Conservation (phyloP, 2,329 filamentous ascomycete genomes). For the Stagonosporopsis cucurbitacearum region DNA sequence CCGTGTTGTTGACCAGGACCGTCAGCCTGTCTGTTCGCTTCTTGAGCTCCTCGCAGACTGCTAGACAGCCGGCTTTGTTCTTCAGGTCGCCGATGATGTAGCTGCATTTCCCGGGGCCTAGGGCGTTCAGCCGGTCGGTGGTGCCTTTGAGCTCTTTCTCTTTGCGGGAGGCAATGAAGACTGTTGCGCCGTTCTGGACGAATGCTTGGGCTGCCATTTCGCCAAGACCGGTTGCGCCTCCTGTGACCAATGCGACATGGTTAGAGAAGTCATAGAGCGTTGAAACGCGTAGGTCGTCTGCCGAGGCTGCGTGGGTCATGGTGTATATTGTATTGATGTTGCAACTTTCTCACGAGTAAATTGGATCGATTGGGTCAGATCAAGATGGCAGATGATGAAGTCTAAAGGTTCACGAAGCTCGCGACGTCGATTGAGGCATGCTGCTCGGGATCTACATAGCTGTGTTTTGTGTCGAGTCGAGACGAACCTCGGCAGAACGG, state of each 20-base stretch:
- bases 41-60: slow-evolving; percentile 56
- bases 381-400: neutral
- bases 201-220: slow-evolving; percentile 64
- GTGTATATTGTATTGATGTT: neutral
- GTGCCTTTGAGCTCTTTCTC: slow-evolving; percentile 58
- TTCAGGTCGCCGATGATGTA: slow-evolving; percentile 61
- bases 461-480: neutral
- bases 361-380: neutral
- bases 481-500: slow-evolving; percentile 14
- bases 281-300: slow-evolving; percentile 42
- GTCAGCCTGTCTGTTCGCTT: slow-evolving; percentile 53
- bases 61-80: slow-evolving; percentile 59
- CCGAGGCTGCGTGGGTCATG: slow-evolving; percentile 43
- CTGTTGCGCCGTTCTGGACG: slow-evolving; percentile 59
- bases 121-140: slow-evolving; percentile 55
- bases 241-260: slow-evolving; percentile 58
- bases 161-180: slow-evolving; percentile 62
- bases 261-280: slow-evolving; percentile 45
- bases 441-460: slow-evolving; percentile 9
- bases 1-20: slow-evolving; percentile 61
- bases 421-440: slow-evolving; percentile 1
- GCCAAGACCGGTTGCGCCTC: slow-evolving; percentile 59
- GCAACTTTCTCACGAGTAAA: no score
- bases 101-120: slow-evolving; percentile 59
- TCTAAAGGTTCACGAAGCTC: neutral